Evolutionary conservation across 495 filamentous ascomycete species (phyloP).

Genomic region (Cladorrhinum samala): DNA sequence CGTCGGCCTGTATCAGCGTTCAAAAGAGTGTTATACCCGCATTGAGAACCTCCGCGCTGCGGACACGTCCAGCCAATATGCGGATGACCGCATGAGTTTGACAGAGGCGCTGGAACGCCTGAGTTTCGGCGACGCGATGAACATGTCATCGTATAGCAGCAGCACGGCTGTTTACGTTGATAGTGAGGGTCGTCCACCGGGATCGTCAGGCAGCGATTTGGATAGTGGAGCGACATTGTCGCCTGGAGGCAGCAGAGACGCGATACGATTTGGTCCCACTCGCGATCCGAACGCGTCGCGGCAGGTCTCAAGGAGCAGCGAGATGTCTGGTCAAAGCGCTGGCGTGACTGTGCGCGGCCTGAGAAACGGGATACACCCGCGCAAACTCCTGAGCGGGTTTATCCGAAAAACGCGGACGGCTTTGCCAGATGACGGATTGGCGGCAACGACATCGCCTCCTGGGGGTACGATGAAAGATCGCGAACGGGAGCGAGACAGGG

Average conservation of each 20-base stretch:
- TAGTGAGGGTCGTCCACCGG: constrained; percentile 34
- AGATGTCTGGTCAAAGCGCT: constrained; percentile 22
- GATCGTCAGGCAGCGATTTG: constrained; percentile 45
- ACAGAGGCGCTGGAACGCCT: constrained; percentile 69
- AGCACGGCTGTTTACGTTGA: constrained; percentile 30
- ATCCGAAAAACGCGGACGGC: constrained; percentile 36
- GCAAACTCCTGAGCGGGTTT: constrained; percentile 45
- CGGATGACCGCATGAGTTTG: constrained; percentile 57
- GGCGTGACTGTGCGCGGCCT: constrained; percentile 33
- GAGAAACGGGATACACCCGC: constrained; percentile 33
- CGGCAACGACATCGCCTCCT: constrained; percentile 5
- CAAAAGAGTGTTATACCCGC: constrained; percentile 36
- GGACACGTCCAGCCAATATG: constrained; percentile 63
- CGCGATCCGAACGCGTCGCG: constrained; percentile 35
- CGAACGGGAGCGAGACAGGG: constrained; percentile 23
- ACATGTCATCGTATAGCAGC: constrained; percentile 25
- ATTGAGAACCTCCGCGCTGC: constrained; percentile 22
- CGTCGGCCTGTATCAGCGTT: constrained; percentile 60
- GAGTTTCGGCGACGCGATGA: constrained; percentile 39
- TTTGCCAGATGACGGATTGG: constrained; percentile 20
- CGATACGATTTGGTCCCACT: constrained; percentile 14
- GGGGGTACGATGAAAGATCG: constrained; percentile 4
- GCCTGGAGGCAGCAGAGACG: background rate
- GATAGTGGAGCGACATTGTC: constrained; percentile 17
- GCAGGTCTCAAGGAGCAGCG: constrained; percentile 33